phyloP scores from a whole-genome alignment of 306 rosid species.

The Phaseolus lunatus region DNA sequence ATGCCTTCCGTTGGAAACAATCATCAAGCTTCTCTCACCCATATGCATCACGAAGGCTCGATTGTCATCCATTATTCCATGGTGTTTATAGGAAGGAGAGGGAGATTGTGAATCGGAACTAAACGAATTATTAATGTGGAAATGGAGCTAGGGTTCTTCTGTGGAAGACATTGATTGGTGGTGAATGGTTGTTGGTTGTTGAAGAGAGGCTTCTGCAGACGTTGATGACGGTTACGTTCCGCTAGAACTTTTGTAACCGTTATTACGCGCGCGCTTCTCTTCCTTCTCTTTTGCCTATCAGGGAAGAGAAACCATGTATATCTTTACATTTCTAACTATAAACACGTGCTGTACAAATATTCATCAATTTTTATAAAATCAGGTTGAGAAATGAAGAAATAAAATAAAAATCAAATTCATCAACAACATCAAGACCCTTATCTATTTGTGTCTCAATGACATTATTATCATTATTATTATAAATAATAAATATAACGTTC shows the following conservation, averaged over 20 bases:
- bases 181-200: background rate
- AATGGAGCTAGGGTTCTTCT: slow-evolving; percentile 38
- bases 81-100: background rate
- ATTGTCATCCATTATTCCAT: slow-evolving; percentile 29
- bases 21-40: slow-evolving; percentile 30
- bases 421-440: background rate
- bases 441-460: background rate
- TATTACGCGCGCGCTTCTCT: slow-evolving; percentile 1
- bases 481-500: too few species aligned
- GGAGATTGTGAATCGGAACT: slow-evolving; percentile 19
- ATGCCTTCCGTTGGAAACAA: background rate
- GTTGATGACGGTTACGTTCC: slow-evolving; percentile 32
- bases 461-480: too few species aligned
- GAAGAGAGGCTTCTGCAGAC: background rate
- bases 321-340: background rate
- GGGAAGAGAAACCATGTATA: background rate
- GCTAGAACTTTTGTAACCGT: background rate
- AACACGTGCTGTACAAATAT: background rate
- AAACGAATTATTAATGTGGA: slow-evolving; percentile 49
- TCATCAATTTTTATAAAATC: background rate
- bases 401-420: background rate
- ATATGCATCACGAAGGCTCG: slow-evolving; percentile 30
- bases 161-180: background rate
- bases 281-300: background rate
- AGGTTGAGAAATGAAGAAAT: background rate